Evolutionary conservation across 1,139 yeast species (phyloP).

Genomic region (Cylindricascospora bacillispora): DNA sequence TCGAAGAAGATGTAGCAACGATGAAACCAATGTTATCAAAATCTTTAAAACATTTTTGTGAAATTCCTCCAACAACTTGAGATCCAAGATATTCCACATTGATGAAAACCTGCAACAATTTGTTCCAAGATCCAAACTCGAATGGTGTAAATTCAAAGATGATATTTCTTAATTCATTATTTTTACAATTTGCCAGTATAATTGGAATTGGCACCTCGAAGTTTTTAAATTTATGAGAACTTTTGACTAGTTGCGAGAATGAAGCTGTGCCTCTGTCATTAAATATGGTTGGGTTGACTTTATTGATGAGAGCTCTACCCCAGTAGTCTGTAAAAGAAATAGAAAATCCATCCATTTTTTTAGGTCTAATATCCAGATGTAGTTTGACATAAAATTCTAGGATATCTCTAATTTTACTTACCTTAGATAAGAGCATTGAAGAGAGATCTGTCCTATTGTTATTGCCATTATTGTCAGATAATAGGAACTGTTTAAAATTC

Average conservation of each 20-base stretch:
- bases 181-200: constrained; percentile 29
- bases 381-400: constrained; percentile 38
- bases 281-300: constrained; percentile 17
- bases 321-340: constrained; percentile 55
- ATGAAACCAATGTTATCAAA: constrained; percentile 67
- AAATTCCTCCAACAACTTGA: constrained; percentile 27
- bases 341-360: constrained; percentile 40
- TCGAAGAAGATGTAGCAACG: constrained; percentile 59
- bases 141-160: constrained; percentile 48
- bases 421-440: no score
- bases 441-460: not conserved
- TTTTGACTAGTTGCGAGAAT: constrained; percentile 22
- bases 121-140: constrained; percentile 63
- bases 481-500: constrained; percentile 10
- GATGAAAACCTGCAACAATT: constrained; percentile 37
- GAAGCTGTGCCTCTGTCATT: constrained; percentile 22
- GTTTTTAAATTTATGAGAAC: constrained; percentile 22
- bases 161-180: constrained; percentile 17
- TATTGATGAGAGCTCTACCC: constrained; percentile 46
- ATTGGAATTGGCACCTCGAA: constrained; percentile 35
- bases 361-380: constrained; percentile 40
- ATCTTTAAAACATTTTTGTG: constrained; percentile 36
- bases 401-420: constrained; percentile 25
- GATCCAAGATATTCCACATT: constrained; percentile 46
- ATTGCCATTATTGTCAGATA: constrained; percentile 3